Evolutionary conservation across 768 basidiomycete species (phyloP).

Genomic region (Xerocomellus chrysenteron): DNA sequence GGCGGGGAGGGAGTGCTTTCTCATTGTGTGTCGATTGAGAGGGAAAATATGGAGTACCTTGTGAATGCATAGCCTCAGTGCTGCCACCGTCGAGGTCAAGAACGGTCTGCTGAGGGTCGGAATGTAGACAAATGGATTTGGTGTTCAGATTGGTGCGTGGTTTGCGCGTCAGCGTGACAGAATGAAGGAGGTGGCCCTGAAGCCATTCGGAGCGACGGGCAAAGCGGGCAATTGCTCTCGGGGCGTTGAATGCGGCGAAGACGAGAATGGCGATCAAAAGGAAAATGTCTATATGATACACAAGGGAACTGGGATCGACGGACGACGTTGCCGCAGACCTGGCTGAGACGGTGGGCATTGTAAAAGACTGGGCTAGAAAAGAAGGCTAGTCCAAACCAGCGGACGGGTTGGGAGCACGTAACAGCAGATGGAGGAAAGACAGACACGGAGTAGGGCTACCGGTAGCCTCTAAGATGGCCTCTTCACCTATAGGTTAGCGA

Average conservation of each 20-base stretch:
- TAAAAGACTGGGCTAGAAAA: slow-evolving; percentile 15
- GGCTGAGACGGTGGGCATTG: slow-evolving; percentile 4
- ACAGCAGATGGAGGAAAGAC: neutral
- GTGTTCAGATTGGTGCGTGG: slow-evolving; percentile 14
- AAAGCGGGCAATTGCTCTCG: slow-evolving; percentile 51
- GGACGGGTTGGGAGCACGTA: neutral
- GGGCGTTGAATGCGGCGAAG: slow-evolving; percentile 44
- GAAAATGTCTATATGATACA: slow-evolving; percentile 45
- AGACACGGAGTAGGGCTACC: neutral
- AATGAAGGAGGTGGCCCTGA: slow-evolving; percentile 47
- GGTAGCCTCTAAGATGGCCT: neutral
- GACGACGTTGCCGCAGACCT: neutral
- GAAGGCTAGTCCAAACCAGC: slow-evolving; percentile 2
- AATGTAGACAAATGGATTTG: slow-evolving; percentile 13
- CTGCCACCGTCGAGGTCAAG: slow-evolving; percentile 18
- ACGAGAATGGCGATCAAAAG: slow-evolving; percentile 41
- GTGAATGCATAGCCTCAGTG: slow-evolving; percentile 12
- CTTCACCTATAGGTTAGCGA: neutral
- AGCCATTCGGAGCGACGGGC: slow-evolving; percentile 50
- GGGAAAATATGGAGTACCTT: neutral
- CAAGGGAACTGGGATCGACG: slow-evolving; percentile 15
- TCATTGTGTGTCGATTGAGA: slow-evolving; percentile 7
- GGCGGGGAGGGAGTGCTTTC: slow-evolving; percentile 16
- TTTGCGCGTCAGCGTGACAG: slow-evolving; percentile 1
- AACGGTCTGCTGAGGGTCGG: slow-evolving; percentile 8